phyloP scores from a whole-genome alignment of 345 rosid genomes.

The Melastoma malabathricum region DNA sequence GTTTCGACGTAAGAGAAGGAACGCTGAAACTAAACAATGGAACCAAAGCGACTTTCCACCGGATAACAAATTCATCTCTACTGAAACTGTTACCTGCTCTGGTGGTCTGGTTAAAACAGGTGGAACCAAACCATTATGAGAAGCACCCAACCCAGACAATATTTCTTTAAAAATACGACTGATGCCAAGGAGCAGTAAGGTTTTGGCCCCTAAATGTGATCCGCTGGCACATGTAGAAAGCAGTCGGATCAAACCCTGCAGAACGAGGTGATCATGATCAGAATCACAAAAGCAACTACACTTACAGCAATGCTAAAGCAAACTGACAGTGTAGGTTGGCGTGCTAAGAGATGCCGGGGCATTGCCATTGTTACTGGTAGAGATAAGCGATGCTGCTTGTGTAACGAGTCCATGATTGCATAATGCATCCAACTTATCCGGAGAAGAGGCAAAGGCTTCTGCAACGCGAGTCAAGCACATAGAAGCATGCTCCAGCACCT shows the following conservation, averaged over 20 bases:
- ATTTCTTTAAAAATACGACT: slow-evolving; percentile 92
- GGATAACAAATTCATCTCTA: background rate
- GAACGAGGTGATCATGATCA: slow-evolving; percentile 15
- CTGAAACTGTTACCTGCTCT: slow-evolving; percentile 58
- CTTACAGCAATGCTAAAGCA: slow-evolving; percentile 3
- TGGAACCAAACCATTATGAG: slow-evolving; percentile 71
- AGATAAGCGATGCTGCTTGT: slow-evolving; percentile 92
- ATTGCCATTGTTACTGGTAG: slow-evolving; percentile 85
- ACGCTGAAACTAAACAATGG: no score
- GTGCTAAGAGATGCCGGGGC: slow-evolving; percentile 90
- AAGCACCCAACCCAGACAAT: slow-evolving; percentile 72
- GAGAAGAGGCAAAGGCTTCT: slow-evolving; percentile 86
- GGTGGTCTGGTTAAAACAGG: slow-evolving; percentile 91
- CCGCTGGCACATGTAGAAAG: slow-evolving; percentile 98
- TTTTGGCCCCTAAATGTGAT: slow-evolving; percentile 86
- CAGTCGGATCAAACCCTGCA: slow-evolving; percentile 88
- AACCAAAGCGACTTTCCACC: no score
- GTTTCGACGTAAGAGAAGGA: no score
- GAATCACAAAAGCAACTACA: slow-evolving; percentile 6
- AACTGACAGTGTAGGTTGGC: slow-evolving; percentile 78
- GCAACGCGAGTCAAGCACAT: slow-evolving; percentile 96
- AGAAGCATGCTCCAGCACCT: slow-evolving; percentile 98
- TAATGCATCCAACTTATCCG: slow-evolving; percentile 82
- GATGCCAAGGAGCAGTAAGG: slow-evolving; percentile 83
- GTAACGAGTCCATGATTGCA: slow-evolving; percentile 95